Conservation (phyloP, 805 yeast species). For the Hanseniaspora nectarophila region DNA sequence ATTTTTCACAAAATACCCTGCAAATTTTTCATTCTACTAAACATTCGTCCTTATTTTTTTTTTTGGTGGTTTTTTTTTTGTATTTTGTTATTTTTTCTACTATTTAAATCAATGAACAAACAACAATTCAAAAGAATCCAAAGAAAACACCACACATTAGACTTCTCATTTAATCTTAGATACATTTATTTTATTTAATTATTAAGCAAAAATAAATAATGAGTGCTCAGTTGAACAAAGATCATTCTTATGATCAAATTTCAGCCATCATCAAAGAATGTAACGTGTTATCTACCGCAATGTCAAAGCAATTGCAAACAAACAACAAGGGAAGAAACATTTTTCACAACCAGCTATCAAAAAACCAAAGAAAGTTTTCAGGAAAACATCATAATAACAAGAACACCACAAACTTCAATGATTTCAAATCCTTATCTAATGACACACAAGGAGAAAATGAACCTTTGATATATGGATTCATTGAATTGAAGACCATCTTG, state of each 20-base stretch:
- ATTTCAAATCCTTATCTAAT: slow-evolving; percentile 12
- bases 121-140: too few relatives aligned
- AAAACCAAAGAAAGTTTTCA: neutral
- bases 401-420: slow-evolving; percentile 18
- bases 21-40: too few relatives aligned
- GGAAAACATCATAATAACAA: neutral
- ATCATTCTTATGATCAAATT: slow-evolving; percentile 51
- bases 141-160: too few relatives aligned
- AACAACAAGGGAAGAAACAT: slow-evolving; percentile 1
- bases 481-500: slow-evolving; percentile 63
- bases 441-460: slow-evolving; percentile 30
- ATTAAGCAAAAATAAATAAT: neutral
- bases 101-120: too few relatives aligned
- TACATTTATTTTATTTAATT: too few relatives aligned
- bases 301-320: slow-evolving; percentile 30
- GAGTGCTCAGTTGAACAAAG: slow-evolving; percentile 16
- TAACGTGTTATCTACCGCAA: slow-evolving; percentile 70
- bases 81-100: too few relatives aligned
- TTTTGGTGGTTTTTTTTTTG: too few relatives aligned
- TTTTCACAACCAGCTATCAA: neutral
- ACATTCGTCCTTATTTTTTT: too few relatives aligned
- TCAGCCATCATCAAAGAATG: slow-evolving; percentile 83
- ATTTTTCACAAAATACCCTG: too few relatives aligned
- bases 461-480: slow-evolving; percentile 66
- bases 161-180: too few relatives aligned